Conservation (phyloP, 2,329 filamentous ascomycete genomes). For the Fusarium algeriense region DNA sequence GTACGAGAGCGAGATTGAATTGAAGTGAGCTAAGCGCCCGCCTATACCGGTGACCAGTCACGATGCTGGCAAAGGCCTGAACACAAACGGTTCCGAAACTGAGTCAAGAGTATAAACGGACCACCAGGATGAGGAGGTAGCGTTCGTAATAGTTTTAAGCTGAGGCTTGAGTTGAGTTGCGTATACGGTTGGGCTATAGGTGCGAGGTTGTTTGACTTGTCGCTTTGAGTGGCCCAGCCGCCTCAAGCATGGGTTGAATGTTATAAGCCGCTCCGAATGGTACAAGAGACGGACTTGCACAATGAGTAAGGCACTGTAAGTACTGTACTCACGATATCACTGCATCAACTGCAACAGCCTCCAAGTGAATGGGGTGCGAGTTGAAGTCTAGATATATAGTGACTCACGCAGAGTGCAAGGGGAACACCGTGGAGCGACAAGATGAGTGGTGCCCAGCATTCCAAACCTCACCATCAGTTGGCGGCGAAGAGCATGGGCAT, state of each 20-base stretch:
- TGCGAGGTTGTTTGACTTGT: conserved; percentile 32
- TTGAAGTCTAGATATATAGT: conserved; percentile 42
- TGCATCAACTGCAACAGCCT: conserved; percentile 30
- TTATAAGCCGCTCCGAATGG: conserved; percentile 36
- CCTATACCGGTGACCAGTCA: conserved; percentile 42
- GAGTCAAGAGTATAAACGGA: conserved; percentile 35
- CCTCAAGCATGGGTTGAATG: conserved; percentile 40
- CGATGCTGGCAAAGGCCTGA: conserved; percentile 24
- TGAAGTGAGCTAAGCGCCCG: conserved; percentile 46
- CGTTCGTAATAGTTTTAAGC: conserved; percentile 15
- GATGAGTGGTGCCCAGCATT: conserved; percentile 44
- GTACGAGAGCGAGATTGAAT: conserved; percentile 16
- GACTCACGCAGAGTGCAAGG: conserved; percentile 46
- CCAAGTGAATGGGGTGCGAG: conserved; percentile 47
- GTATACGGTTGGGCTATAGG: conserved; percentile 23
- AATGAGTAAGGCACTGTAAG: conserved; percentile 12
- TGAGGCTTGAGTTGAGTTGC: conserved; percentile 20
- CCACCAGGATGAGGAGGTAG: background rate
- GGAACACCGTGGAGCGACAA: conserved; percentile 45
- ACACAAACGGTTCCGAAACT: conserved; percentile 35
- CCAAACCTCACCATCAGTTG: conserved; percentile 41
- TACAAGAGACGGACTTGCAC: conserved; percentile 32
- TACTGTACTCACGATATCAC: conserved; percentile 22
- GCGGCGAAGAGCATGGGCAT: conserved; percentile 29
- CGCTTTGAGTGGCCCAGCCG: conserved; percentile 44